A percentile compares a stretch with the other conserved stretches of the same genome.
phyloP scores from a whole-genome alignment of 2,329 filamentous ascomycete genomes.

The Aureobasidium uvarum region DNA sequence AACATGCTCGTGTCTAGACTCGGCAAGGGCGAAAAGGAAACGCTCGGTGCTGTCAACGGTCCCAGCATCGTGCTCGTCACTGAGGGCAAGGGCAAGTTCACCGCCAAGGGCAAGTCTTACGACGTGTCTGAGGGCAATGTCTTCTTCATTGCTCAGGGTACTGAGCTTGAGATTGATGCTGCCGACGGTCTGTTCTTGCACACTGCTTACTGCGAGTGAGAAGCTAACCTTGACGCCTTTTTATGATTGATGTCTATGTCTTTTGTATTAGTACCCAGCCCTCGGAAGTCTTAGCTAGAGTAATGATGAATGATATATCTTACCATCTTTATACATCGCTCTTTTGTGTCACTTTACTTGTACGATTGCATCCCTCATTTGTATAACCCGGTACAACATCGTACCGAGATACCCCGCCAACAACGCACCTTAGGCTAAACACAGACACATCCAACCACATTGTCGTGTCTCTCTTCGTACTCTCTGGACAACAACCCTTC shows the following conservation, averaged over 20 bases:
- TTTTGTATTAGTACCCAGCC: slow-evolving; percentile 8
- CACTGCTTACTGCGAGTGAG: slow-evolving; percentile 48
- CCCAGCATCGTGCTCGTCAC: slow-evolving; percentile 64
- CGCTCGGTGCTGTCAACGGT: slow-evolving; percentile 55
- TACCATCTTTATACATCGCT: no score
- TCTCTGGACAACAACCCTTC: no score
- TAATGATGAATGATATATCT: not conserved
- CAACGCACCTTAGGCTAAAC: slow-evolving; percentile 5
- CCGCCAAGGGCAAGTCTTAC: slow-evolving; percentile 53
- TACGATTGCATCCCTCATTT: not conserved
- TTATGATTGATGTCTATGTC: slow-evolving; percentile 19
- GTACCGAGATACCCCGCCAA: slow-evolving; percentile 14
- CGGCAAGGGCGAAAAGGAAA: slow-evolving; percentile 58
- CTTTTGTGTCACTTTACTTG: not conserved
- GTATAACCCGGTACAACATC: not conserved
- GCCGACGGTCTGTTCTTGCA: slow-evolving; percentile 49
- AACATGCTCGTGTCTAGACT: slow-evolving; percentile 63
- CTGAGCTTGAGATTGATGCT: slow-evolving; percentile 49
- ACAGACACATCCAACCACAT: not conserved
- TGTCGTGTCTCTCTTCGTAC: no score
- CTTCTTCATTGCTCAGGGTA: slow-evolving; percentile 64
- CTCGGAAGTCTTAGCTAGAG: slow-evolving; percentile 1
- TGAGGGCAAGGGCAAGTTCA: slow-evolving; percentile 58
- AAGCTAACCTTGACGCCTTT: not conserved
- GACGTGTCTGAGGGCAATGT: slow-evolving; percentile 62